Evolutionary conservation across 345 rosid species (phyloP).

Genomic region (Brassica carinata): DNA sequence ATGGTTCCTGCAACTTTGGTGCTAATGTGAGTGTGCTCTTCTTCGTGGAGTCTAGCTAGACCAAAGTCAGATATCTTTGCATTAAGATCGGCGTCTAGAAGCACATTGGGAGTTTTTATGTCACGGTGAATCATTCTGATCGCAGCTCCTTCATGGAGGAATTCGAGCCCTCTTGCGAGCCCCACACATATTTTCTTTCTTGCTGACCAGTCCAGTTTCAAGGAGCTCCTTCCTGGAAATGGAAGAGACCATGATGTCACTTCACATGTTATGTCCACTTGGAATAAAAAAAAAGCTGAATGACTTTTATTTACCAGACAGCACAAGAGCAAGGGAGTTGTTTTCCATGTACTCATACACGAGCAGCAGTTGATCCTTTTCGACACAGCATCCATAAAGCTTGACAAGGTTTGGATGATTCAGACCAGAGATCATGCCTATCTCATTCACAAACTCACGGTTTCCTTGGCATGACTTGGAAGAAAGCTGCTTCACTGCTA

Average conservation of each 20-base stretch:
- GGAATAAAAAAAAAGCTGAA: too few species aligned
- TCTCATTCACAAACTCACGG: constrained; percentile 47
- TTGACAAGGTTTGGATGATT: constrained; percentile 49
- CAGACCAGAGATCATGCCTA: constrained; percentile 47
- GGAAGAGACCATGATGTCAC: not conserved
- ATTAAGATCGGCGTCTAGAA: constrained; percentile 52
- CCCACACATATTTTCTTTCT: constrained; percentile 56
- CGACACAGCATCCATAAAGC: constrained; percentile 35
- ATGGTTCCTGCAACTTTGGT: constrained; percentile 69
- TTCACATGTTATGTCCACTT: not conserved
- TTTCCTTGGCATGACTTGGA: constrained; percentile 49
- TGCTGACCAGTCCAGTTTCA: constrained; percentile 51
- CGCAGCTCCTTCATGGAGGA: constrained; percentile 60
- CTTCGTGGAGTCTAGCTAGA: constrained; percentile 57
- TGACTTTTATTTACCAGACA: constrained; percentile 27
- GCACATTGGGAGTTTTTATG: constrained; percentile 61
- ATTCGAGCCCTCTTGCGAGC: constrained; percentile 61
- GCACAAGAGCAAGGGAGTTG: constrained; percentile 43
- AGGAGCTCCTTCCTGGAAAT: not conserved
- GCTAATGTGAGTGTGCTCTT: constrained; percentile 56
- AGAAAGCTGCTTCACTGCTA: constrained; percentile 50
- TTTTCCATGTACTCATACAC: constrained; percentile 53
- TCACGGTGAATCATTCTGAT: constrained; percentile 66
- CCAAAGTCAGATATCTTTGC: constrained; percentile 78
- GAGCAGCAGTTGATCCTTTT: constrained; percentile 33